Evolutionary conservation across 2,329 filamentous ascomycete species (phyloP).

Genomic region (Fusarium illudens): DNA sequence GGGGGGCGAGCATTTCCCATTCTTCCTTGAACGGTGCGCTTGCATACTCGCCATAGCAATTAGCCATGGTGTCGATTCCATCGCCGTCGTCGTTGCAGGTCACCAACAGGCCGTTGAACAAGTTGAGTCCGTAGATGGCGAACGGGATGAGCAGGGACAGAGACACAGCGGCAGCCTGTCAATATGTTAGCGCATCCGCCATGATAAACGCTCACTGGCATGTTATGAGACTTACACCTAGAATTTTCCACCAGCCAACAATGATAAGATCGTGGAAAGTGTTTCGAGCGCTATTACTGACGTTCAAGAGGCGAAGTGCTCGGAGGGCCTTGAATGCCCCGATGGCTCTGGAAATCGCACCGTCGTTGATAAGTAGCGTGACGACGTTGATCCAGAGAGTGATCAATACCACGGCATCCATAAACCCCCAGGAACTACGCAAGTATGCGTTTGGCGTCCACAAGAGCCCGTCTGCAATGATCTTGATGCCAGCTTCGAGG

Average conservation of each 20-base stretch:
- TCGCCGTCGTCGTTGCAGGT: slow-evolving; percentile 74
- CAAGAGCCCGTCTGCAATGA: slow-evolving; percentile 93
- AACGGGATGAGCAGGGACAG: slow-evolving; percentile 95
- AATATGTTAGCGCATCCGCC: not conserved
- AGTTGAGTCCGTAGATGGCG: slow-evolving; percentile 92
- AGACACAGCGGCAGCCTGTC: slow-evolving; percentile 84
- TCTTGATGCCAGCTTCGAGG: slow-evolving; percentile 86
- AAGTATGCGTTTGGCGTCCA: slow-evolving; percentile 98
- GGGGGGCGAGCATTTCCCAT: slow-evolving; percentile 86
- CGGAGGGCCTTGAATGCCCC: slow-evolving; percentile 97
- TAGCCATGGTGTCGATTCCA: slow-evolving; percentile 65
- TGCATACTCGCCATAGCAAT: slow-evolving; percentile 86
- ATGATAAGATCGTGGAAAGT: slow-evolving; percentile 98
- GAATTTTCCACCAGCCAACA: slow-evolving; percentile 90
- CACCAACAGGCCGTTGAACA: slow-evolving; percentile 86
- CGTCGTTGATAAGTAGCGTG: slow-evolving; percentile 82
- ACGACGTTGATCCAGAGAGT: slow-evolving; percentile 96
- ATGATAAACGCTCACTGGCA: not conserved
- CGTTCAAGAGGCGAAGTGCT: slow-evolving; percentile 89
- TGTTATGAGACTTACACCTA: slow-evolving; percentile 68
- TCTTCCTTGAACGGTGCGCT: slow-evolving; percentile 74
- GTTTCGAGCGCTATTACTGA: slow-evolving; percentile 93
- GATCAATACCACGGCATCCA: slow-evolving; percentile 88
- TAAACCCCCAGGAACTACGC: slow-evolving; percentile 94
- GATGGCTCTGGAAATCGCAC: slow-evolving; percentile 86